phyloP scores from a whole-genome alignment of 2,329 filamentous ascomycete species.

The Thermomyces lanuginosus region DNA sequence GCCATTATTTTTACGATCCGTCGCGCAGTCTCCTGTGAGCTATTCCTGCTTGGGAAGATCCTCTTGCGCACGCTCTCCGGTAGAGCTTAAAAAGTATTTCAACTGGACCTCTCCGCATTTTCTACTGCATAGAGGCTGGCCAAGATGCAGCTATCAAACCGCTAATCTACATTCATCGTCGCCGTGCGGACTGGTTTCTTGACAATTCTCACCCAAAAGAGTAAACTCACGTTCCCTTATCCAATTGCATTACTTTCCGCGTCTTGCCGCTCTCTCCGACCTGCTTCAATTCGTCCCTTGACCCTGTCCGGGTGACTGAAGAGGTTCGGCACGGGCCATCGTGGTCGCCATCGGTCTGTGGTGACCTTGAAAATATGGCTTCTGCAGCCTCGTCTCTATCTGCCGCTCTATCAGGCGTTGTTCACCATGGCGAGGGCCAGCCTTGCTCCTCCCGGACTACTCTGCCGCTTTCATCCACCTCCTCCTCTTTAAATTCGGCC shows the following conservation, averaged over 20 bases:
- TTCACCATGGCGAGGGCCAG: slow-evolving; percentile 7
- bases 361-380: slow-evolving; percentile 21
- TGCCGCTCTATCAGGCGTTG: slow-evolving; percentile 21
- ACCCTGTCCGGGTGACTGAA: slow-evolving; percentile 26
- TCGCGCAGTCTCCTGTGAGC: not conserved
- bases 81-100: no score
- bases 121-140: slow-evolving; percentile 20
- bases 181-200: slow-evolving; percentile 25
- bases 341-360: slow-evolving; percentile 13
- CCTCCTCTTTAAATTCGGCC: slow-evolving; percentile 10
- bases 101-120: no score
- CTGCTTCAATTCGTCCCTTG: slow-evolving; percentile 15
- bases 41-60: not conserved
- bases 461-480: slow-evolving; percentile 15
- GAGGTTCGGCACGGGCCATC: slow-evolving; percentile 18
- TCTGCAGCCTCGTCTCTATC: slow-evolving; percentile 20
- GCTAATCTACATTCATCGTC: slow-evolving; percentile 19
- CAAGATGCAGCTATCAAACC: slow-evolving; percentile 31
- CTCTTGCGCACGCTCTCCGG: slow-evolving; percentile 22
- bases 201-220: slow-evolving; percentile 12
- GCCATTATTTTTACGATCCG: not conserved
- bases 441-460: slow-evolving; percentile 7
- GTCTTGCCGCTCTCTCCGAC: slow-evolving; percentile 6
- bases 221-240: slow-evolving; percentile 1
- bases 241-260: slow-evolving; percentile 2